Evolutionary conservation across 306 rosid species (phyloP).

Genomic region (Trifolium pratense): DNA sequence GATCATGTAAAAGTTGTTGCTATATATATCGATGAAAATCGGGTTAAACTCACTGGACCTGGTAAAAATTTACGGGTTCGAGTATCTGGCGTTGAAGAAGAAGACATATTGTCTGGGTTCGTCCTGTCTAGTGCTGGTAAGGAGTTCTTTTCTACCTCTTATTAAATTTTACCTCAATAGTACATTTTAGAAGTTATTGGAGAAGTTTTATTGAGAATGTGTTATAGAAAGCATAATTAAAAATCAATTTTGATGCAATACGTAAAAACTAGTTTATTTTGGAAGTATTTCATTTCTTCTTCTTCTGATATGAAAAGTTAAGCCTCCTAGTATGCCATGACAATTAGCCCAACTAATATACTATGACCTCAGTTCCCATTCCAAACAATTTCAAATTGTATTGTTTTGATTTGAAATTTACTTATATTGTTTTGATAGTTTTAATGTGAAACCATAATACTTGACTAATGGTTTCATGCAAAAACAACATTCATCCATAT

Average conservation of each 20-base stretch:
- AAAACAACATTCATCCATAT: no score
- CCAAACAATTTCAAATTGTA: neutral
- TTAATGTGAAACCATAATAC: no score
- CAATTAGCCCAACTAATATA: neutral
- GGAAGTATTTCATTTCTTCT: slow-evolving; percentile 1
- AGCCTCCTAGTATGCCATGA: neutral
- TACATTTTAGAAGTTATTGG: neutral
- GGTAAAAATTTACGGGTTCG: slow-evolving; percentile 93
- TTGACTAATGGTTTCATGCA: no score
- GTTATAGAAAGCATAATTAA: neutral
- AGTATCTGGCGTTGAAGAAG: slow-evolving; percentile 86
- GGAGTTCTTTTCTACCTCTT: slow-evolving; percentile 13
- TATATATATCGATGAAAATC: slow-evolving; percentile 69
- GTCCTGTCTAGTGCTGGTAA: slow-evolving; percentile 84
- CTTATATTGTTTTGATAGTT: no score
- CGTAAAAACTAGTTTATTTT: slow-evolving; percentile 28
- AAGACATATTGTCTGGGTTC: slow-evolving; percentile 79
- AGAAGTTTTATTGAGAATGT: neutral
- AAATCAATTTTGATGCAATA: neutral
- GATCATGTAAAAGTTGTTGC: slow-evolving; percentile 80
- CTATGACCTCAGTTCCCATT: neutral
- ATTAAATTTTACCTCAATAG: neutral
- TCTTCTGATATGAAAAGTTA: slow-evolving; percentile 1
- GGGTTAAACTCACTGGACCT: slow-evolving; percentile 86
- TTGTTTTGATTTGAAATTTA: neutral